Evolutionary conservation across 208 protist species (phyloP).

Genomic region (Crithidia fasciculata): DNA sequence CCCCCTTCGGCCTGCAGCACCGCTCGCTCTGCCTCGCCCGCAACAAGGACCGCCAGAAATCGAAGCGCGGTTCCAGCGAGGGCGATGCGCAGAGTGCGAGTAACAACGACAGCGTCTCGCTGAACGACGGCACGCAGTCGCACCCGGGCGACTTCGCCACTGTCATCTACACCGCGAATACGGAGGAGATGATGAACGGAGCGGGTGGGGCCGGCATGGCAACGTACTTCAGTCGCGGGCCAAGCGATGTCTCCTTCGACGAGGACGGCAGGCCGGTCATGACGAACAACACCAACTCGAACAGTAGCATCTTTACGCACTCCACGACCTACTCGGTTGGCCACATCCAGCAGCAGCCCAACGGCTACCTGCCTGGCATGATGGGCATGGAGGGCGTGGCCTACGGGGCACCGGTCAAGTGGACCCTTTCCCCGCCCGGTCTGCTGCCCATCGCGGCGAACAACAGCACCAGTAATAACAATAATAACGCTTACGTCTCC

Average conservation of each 20-base stretch:
- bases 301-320: conserved; percentile 1
- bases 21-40: conserved; percentile 28
- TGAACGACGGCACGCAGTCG: not conserved
- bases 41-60: conserved; percentile 26
- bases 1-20: conserved; percentile 65
- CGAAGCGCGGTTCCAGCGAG: not conserved
- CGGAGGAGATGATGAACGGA: not conserved
- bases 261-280: conserved; percentile 11
- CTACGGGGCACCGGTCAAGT: conserved; percentile 10
- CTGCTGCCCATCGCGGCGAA: not conserved
- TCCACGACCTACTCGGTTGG: not conserved
- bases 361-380: not conserved
- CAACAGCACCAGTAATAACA: not conserved
- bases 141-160: not conserved
- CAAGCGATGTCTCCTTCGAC: conserved; percentile 16
- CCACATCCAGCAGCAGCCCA: conserved; percentile 11
- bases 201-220: not conserved
- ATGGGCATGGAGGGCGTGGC: conserved; percentile 3
- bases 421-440: not conserved
- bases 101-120: conserved; percentile 12
- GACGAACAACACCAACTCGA: too few relatives aligned
- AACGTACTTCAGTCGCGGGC: not conserved
- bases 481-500: not conserved
- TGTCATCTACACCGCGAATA: not conserved
- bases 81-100: not conserved